Evolutionary conservation across 176 grass and related monocot genomes (phyloP), one percentile per base, ranked within the genome.

Genomic region (Pontederia paniculata): DNA sequence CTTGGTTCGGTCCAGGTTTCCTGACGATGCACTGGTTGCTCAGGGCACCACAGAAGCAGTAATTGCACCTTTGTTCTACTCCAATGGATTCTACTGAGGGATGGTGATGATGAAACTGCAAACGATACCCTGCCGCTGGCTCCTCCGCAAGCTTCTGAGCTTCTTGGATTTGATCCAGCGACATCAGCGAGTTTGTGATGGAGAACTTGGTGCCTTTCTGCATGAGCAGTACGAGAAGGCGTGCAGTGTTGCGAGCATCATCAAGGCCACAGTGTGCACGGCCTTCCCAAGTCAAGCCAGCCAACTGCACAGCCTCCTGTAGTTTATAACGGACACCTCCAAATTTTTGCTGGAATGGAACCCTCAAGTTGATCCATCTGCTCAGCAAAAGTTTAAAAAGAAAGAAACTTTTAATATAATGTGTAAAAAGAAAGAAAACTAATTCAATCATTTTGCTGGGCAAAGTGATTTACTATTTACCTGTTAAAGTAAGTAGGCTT

Each of bases 401-500:
- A n/a, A n/a, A n/a, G n/a, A n/a, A n/a, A n/a, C n/a, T n/a, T n/a
- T n/a, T n/a, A n/a, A n/a, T n/a, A n/a, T n/a, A n/a, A n/a, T n/a
- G n/a, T n/a, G n/a, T n/a, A n/a, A n/a, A n/a, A n/a, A n/a, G n/a
- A n/a, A n/a, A n/a, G n/a, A n/a, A n/a, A n/a, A n/a, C n/a, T n/a
- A n/a, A n/a, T n/a, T n/a, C n/a, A n/a, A n/a, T n/a, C n/a, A n/a
- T n/a, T n/a, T n/a, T 31, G 25, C 5, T 31, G 25, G 25, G 5
- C 25, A 31, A 31, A 31, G 25, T 31, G 5, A 31, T 31, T 5
- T n/a, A 21, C 22, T 45, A 18, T 2, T 65, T 84, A 81, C 93
- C 82, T 83, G 66, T 97, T 84, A 70, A 97, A 97, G 68, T 97
- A 97, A 65, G 93, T 86, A 63, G 86, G 91, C 61, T 97, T 97